Evolutionary conservation across 2,329 filamentous ascomycete species (phyloP).

Genomic region (Pseudogymnoascus sp.): DNA sequence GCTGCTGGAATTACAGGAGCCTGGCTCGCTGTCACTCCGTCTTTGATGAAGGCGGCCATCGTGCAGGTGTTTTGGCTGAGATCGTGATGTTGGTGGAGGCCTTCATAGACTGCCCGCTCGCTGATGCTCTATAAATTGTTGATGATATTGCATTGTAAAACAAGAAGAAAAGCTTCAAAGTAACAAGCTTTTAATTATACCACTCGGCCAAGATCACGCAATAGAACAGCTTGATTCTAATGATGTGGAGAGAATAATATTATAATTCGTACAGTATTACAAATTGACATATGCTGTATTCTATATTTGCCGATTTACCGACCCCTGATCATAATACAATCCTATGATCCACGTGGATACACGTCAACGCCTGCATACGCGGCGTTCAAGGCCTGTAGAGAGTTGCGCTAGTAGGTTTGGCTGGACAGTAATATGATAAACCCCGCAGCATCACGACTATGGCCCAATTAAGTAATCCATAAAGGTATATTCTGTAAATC

Average conservation of each 20-base stretch:
- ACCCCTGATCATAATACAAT: not conserved
- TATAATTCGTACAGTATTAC: not conserved
- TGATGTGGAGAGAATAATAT: not conserved
- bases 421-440: not conserved
- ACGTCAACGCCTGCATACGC: not conserved
- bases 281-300: not conserved
- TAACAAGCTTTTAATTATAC: not conserved
- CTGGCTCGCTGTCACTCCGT: not conserved
- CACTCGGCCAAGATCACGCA: not conserved
- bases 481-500: not conserved
- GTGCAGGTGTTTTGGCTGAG: not conserved
- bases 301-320: not conserved
- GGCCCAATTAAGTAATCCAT: not conserved
- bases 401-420: not conserved
- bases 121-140: not conserved
- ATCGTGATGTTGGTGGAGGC: not conserved
- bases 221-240: not conserved
- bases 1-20: not conserved
- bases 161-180: not conserved
- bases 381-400: not conserved
- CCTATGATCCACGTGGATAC: not conserved
- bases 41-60: not conserved
- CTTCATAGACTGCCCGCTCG: not conserved
- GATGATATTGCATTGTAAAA: not conserved
- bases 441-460: not conserved